Base-by-base conservation (phyloP, 805 yeast genomes). In the Diddensiella transvaalensis region DNA sequence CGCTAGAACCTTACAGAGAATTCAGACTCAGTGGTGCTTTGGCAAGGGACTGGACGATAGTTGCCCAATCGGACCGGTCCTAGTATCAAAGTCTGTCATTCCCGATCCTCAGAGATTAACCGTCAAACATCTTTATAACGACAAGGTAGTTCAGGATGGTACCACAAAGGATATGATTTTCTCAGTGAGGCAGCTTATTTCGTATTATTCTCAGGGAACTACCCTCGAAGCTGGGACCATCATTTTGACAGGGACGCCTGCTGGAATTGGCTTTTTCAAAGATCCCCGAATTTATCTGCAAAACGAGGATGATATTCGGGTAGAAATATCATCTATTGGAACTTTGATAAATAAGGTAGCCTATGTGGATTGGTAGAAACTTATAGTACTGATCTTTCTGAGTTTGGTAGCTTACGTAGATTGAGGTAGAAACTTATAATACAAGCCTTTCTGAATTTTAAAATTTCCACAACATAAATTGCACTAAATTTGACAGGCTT, bases 11-110 rank as follows among this genome's bases (percentile, higher is more conserved):
- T 65, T 70, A 39, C 69, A 72, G 44, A 65, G 74, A 30, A 79
- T 79, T 26, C 79, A 80, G 2, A 69, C 78, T 18, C 83, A 78
- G 54, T 78, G 77, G 70, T 63, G 71, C 38, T 61, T 71, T 10
- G 78, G 79, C 8, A 78, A 78, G 62, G 71, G 72, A 72, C 76
- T 73, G 54, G 83, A 78, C 49, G 72, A 73, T 3, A 77, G 75
- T 73, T 79, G 81, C 1, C 83, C 83, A 19, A 58, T 78, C 45
- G 83, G 82, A 2, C 83, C 83, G 3, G 75, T 73, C 4, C 65
- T 78, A 38, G 77, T 75, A 2, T 48, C 69, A 2, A 48, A 47
- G 1, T 47, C 69, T 18, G 61, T 71, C 22, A 47, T 60, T 1
- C 62, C 67, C 37, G 71, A 74, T 15, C 62, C 64, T 36, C 22